Base-by-base conservation (phyloP, 495 filamentous ascomycete genomes). In the Aspergillus heteromorphus region DNA sequence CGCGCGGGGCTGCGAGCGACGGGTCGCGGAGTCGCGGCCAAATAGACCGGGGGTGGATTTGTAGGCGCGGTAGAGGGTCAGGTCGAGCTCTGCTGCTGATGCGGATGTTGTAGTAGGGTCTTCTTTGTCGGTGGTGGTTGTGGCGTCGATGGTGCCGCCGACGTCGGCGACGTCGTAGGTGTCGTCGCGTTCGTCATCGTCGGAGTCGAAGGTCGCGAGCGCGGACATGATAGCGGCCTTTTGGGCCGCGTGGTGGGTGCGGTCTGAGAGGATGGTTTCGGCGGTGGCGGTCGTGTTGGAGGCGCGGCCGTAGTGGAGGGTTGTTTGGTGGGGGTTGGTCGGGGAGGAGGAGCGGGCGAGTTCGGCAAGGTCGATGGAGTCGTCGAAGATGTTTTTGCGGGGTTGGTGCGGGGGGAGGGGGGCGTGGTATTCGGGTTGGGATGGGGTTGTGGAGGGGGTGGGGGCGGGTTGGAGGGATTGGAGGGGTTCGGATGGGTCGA, bases 151-250 rank as follows among this genome's bases (percentile, higher is more conserved):
- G 3, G 88, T 88, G 10, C 92, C 89, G 51, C 93, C 93, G 6
- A 97, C 91, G 60, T 97, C 93, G 38, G 81, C 87, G 8, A 84
- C 79, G 61, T 98, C 93, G 69, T 98, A 98, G 1, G 93, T 97
- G 64, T 98, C 93, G 71, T 98, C 93, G 30, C 91, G 85, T 72
- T 98, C 93, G 71, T 98, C 93, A 64, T 97, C 92, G 59, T 96
- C 93, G 0, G 85, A 85, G 73, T 97, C 92, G 62, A 97, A 96
- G 5, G 88, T 82, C 10, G 90, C 88, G 10, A 98, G 83, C 0
- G 93, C 93, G 18, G 93, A 87, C 11, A 96, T 79, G 64, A 98
- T 97, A 29, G 91, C 87, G 5, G 90, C 87, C 73, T 96, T 97
- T 63, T 85, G 81, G 34, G 81, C 73, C 23, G 84, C 78, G 27